Evolutionary conservation across 306 rosid genomes (phyloP).

Genomic region (Cucumis melo): DNA sequence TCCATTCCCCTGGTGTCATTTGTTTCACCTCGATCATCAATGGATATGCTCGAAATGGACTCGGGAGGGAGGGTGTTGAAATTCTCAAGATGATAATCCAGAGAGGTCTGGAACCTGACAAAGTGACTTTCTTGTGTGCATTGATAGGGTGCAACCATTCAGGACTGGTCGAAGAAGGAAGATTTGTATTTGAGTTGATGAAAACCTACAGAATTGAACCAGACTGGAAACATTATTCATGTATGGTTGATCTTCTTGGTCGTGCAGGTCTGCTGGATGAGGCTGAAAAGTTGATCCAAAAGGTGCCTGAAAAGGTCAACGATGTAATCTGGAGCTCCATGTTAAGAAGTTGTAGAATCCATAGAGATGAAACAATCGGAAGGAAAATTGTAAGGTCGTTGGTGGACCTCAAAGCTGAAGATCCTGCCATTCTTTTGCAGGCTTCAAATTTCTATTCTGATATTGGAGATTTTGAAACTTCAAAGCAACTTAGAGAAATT

Average conservation of each 20-base stretch:
- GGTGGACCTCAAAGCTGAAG: slow-evolving; percentile 42
- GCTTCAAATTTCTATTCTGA: slow-evolving; percentile 65
- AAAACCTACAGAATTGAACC: slow-evolving; percentile 37
- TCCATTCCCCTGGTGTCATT: slow-evolving; percentile 43
- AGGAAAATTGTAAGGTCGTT: slow-evolving; percentile 36
- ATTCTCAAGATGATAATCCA: slow-evolving; percentile 43
- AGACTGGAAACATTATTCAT: slow-evolving; percentile 55
- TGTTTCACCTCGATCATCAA: slow-evolving; percentile 76
- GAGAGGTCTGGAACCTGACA: slow-evolving; percentile 57
- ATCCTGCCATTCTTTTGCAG: slow-evolving; percentile 62
- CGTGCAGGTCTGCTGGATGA: slow-evolving; percentile 60
- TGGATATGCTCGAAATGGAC: slow-evolving; percentile 65
- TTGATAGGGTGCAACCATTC: slow-evolving; percentile 61
- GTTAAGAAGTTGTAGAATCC: slow-evolving; percentile 55
- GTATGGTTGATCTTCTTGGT: slow-evolving; percentile 77
- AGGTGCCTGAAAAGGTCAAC: slow-evolving; percentile 30
- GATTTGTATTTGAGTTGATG: slow-evolving; percentile 46
- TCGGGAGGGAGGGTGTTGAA: slow-evolving; percentile 53
- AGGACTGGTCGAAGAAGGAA: slow-evolving; percentile 60
- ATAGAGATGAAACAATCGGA: slow-evolving; percentile 52
- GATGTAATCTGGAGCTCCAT: slow-evolving; percentile 62
- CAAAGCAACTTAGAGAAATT: slow-evolving; percentile 41
- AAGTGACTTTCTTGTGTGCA: slow-evolving; percentile 59
- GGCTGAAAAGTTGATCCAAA: slow-evolving; percentile 45
- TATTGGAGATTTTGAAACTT: slow-evolving; percentile 44